Conservation (phyloP, 1,139 yeast species). For the Kodamaea ohmeri region DNA sequence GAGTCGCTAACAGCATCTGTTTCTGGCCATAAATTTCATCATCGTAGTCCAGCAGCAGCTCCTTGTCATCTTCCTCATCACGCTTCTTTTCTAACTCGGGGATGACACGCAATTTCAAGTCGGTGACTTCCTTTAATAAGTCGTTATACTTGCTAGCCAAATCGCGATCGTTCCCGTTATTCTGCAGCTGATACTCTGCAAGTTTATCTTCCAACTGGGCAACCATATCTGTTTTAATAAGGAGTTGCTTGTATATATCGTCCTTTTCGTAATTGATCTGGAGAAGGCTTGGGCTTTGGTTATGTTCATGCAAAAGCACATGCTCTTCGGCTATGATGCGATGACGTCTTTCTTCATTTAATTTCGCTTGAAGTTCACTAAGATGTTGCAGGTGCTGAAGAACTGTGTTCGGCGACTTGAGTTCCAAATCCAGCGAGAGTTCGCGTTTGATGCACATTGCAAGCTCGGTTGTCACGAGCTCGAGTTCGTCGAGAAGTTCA, state of each 20-base stretch:
- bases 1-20: conserved; percentile 19
- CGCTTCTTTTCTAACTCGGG: conserved; percentile 36
- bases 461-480: conserved; percentile 65
- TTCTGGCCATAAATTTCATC: conserved; percentile 14
- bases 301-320: conserved; percentile 54
- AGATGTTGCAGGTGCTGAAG: conserved; percentile 38
- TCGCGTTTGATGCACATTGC: conserved; percentile 72
- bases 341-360: conserved; percentile 62
- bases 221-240: conserved; percentile 47
- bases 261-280: conserved; percentile 59
- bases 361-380: conserved; percentile 49
- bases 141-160: conserved; percentile 40
- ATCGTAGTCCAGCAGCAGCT: conserved; percentile 6
- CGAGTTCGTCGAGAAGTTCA: conserved; percentile 59
- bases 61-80: conserved; percentile 12
- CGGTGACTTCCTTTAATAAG: conserved; percentile 40
- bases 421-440: conserved; percentile 49
- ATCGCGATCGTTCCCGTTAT: conserved; percentile 18
- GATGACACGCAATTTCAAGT: conserved; percentile 38
- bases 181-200: conserved; percentile 28
- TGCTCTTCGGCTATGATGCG: conserved; percentile 72
- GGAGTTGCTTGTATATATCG: conserved; percentile 45
- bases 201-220: conserved; percentile 43
- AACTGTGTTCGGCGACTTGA: conserved; percentile 19
- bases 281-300: conserved; percentile 51